These are phyloP conservation scores for Umbelopsis sp. DNA, from an alignment of 371 early-diverging fungal species.

Conservation along the genomic window DNA sequence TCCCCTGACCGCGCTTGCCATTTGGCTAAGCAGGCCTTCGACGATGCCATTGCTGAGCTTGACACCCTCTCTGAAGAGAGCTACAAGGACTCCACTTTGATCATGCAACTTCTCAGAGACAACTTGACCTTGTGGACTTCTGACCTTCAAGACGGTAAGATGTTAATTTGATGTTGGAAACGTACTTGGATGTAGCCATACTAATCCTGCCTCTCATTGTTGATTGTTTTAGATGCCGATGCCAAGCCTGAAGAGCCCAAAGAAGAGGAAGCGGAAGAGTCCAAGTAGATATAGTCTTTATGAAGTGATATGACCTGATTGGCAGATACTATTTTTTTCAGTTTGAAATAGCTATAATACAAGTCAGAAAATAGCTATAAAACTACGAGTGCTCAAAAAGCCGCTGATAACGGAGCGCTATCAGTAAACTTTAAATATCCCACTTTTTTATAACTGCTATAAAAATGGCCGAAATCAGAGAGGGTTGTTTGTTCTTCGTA, in stretches of 20 bases:
- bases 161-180: neutral
- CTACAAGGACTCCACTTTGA: conserved; percentile 99
- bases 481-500: neutral
- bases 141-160: conserved; percentile 86
- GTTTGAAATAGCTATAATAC: neutral
- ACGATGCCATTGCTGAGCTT: conserved; percentile 99
- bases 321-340: conserved; percentile 5
- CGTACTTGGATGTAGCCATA: neutral
- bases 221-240: conserved; percentile 32
- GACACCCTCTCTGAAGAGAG: conserved; percentile 99
- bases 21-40: conserved; percentile 99
- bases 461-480: neutral
- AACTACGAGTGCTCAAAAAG: no score
- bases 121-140: conserved; percentile 99
- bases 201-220: neutral
- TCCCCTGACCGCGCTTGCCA: conserved; percentile 98
- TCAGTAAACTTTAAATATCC: conserved; percentile 1
- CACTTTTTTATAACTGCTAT: neutral
- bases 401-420: neutral
- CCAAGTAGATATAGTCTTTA: conserved; percentile 37
- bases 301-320: neutral
- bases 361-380: neutral
- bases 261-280: conserved; percentile 44
- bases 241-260: conserved; percentile 40
- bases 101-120: conserved; percentile 99